These are phyloP conservation scores for Priceomyces castillae DNA, from an alignment of 805 yeast genomes.

Conservation along the genomic window DNA sequence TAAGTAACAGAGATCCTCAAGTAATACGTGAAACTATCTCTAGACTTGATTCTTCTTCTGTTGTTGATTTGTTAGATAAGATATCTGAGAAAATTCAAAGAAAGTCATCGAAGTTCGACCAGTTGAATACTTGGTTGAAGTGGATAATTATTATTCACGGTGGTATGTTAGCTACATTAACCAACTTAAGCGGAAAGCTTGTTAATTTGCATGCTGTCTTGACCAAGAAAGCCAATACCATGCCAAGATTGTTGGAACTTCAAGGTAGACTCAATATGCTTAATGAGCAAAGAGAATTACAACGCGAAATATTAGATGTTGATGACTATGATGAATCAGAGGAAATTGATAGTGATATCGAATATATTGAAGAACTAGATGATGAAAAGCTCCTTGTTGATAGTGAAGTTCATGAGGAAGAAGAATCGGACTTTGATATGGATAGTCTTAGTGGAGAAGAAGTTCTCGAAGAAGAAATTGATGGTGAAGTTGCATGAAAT, in stretches of 20 bases:
- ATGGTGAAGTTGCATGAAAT: no score
- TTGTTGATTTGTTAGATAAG: constrained; percentile 49
- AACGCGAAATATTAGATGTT: constrained; percentile 35
- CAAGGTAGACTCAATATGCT: constrained; percentile 50
- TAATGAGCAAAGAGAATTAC: constrained; percentile 41
- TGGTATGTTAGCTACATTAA: constrained; percentile 37
- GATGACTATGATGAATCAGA: constrained; percentile 24
- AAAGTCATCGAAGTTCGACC: constrained; percentile 49
- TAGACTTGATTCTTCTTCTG: constrained; percentile 47
- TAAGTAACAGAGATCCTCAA: constrained; percentile 51
- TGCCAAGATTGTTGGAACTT: constrained; percentile 50
- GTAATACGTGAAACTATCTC: constrained; percentile 50
- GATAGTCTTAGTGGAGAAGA: constrained; percentile 12
- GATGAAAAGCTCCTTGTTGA: constrained; percentile 30
- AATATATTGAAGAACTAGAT: constrained; percentile 67
- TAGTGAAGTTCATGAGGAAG: constrained; percentile 10
- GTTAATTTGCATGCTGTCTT: constrained; percentile 46
- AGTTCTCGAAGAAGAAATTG: constrained; percentile 12
- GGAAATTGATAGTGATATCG: constrained; percentile 52
- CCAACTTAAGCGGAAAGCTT: constrained; percentile 38
- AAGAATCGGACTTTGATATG: constrained; percentile 22
- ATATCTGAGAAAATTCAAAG: constrained; percentile 52
- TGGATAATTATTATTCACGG: constrained; percentile 58
- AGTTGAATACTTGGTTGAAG: constrained; percentile 53
- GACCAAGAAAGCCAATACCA: constrained; percentile 45